Evolutionary conservation across 2,329 filamentous ascomycete species (phyloP), one percentile per base, ranked within the genome.

Genomic region (Juglanconis oblonga): DNA sequence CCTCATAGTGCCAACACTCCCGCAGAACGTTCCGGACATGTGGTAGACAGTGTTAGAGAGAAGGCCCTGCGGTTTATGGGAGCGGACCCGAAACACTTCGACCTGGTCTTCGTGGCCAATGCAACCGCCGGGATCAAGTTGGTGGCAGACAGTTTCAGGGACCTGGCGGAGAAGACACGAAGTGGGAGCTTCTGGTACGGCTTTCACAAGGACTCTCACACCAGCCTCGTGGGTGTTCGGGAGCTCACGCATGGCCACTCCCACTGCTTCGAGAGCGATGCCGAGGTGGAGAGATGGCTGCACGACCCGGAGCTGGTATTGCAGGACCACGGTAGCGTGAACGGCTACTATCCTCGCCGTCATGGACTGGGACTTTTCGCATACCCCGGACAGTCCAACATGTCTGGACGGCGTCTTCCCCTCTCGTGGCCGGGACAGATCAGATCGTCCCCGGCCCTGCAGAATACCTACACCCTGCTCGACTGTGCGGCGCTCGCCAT

Each of bases 121-220:
- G 90, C 94, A 24, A 98, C 94, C 0, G 92, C 93, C 3, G 93
- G 87, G 6, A 88, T 97, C 68, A 98, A 97, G 74, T 76, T 97
- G 10, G 89, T 87, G 13, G 80, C 78, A 48, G 85, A 87, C 52
- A 78, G 77, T 38, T 83, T 87, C 65, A 75, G 78, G 33, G 82
- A 84, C 64, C 73, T 83, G 32, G 77, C 79, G 2, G 79, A 76
- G 70, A 79, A 75, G 65, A 79, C 73, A 10, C 72, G 74, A 55
- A 70, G 76, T 47, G 69, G 74, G 51, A 67, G 73, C 17, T 85
- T 86, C 68, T 81, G 80, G 76, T 87, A 85, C 67, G 81, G 80
- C 14, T 86, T 86, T 64, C 85, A 88, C 69, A 77, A 79, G 59
- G 85, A 87, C 65, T 76, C 81, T 2, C 85, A 87, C 68, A 88